Conservation (phyloP, 2,329 filamentous ascomycete genomes). For the Sclerotinia sclerotiorum region DNA sequence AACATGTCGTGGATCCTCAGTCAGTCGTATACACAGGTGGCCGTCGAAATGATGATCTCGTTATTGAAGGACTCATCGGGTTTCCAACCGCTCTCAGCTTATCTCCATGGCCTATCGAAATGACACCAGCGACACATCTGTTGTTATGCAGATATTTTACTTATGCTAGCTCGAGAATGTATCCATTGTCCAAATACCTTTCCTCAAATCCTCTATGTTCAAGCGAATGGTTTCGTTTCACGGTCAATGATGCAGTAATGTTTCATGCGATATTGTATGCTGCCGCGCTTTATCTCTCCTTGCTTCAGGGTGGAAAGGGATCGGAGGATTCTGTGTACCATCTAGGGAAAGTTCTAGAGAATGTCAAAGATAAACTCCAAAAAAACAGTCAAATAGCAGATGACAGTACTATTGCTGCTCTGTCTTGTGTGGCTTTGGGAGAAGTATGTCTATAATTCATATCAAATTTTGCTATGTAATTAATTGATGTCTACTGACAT, state of each 20-base stretch:
- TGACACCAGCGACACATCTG: conserved; percentile 24
- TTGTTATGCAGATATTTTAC: conserved; percentile 30
- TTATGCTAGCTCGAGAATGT: conserved; percentile 26
- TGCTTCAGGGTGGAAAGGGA: conserved; percentile 28
- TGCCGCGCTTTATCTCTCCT: conserved; percentile 28
- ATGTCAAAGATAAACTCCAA: conserved; percentile 29
- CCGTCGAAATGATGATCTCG: background rate
- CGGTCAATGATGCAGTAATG: conserved; percentile 31
- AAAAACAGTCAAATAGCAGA: background rate
- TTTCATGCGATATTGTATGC: conserved; percentile 33
- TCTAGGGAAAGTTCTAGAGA: conserved; percentile 23
- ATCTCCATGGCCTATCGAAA: conserved; percentile 27
- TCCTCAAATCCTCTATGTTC: conserved; percentile 28
- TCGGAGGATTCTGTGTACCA: conserved; percentile 28
- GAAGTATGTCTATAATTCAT: conserved; percentile 24
- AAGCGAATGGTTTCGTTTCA: conserved; percentile 31
- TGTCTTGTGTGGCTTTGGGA: conserved; percentile 33
- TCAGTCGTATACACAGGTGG: background rate
- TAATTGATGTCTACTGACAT: background rate
- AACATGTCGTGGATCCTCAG: background rate
- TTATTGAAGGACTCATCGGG: conserved; percentile 22
- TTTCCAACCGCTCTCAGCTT: conserved; percentile 26
- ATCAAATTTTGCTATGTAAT: background rate
- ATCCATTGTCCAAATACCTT: conserved; percentile 25
- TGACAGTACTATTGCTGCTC: conserved; percentile 14